phyloP scores from a whole-genome alignment of 2,329 filamentous ascomycete genomes.

The Curvularia spicifera region DNA sequence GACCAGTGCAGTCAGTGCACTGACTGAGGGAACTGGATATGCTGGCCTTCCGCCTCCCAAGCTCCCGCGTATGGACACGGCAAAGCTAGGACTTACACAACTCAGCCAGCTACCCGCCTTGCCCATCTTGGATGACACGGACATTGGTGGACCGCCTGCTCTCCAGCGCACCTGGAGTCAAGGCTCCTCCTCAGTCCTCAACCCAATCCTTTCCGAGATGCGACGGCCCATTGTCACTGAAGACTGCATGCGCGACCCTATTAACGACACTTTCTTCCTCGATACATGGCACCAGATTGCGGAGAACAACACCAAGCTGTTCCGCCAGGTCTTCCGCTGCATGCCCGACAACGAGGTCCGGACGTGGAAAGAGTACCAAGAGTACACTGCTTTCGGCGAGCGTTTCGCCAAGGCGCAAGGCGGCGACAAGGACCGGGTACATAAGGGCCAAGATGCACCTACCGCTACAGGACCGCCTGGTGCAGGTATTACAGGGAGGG shows the following conservation, averaged over 20 bases:
- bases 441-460: conserved; percentile 56
- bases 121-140: conserved; percentile 75
- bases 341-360: conserved; percentile 95
- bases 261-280: conserved; percentile 81
- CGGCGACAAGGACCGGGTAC: conserved; percentile 59
- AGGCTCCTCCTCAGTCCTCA: conserved; percentile 58
- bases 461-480: conserved; percentile 59
- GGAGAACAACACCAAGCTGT: conserved; percentile 94
- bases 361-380: conserved; percentile 91
- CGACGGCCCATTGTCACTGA: conserved; percentile 76
- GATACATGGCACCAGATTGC: conserved; percentile 88
- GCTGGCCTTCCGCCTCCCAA: conserved; percentile 66
- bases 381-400: conserved; percentile 77
- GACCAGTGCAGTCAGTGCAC: conserved; percentile 39
- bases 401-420: conserved; percentile 74
- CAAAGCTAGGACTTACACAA: conserved; percentile 71
- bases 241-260: conserved; percentile 92
- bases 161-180: conserved; percentile 59
- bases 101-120: conserved; percentile 74
- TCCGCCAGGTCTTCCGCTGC: conserved; percentile 90
- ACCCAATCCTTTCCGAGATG: conserved; percentile 68
- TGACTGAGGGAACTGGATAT: conserved; percentile 53
- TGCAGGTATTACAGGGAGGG: conserved; percentile 40
- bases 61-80: conserved; percentile 66
- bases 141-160: conserved; percentile 76